These are phyloP conservation scores for Xerophyta viscosa DNA, from an alignment of 106 monocot species.

Conservation along the genomic window DNA sequence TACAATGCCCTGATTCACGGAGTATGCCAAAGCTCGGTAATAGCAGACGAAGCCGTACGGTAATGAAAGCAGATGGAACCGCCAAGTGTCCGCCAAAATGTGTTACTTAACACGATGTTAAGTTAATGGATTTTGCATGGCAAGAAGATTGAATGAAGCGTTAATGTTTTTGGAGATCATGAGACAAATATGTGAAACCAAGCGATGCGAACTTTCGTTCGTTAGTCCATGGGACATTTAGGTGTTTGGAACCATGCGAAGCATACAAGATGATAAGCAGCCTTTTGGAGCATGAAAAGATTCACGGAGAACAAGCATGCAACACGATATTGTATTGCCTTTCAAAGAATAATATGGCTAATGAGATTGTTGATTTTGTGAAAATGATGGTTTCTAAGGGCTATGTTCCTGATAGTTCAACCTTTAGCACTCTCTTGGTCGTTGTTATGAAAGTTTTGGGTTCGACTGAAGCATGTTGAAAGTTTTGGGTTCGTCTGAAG, in stretches of 20 bases:
- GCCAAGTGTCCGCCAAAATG: conserved; percentile 39
- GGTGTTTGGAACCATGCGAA: conserved; percentile 22
- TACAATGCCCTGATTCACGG: conserved; percentile 86
- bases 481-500: conserved; percentile 28
- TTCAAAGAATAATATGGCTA: conserved; percentile 51
- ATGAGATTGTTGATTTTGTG: conserved; percentile 42
- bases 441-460: conserved; percentile 37
- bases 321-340: conserved; percentile 57
- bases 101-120: conserved; percentile 85
- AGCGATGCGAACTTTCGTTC: conserved; percentile 66
- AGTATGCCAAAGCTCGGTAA: conserved; percentile 73
- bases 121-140: conserved; percentile 85
- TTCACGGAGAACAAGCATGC: conserved; percentile 20
- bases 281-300: conserved; percentile 31
- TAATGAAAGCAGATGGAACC: conserved; percentile 76
- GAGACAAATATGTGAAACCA: conserved; percentile 51
- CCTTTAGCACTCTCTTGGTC: conserved; percentile 38
- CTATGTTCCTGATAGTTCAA: conserved; percentile 34
- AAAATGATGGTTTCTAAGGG: conserved; percentile 27
- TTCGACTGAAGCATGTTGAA: too few species aligned
- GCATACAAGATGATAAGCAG: conserved; percentile 42
- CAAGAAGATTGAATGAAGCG: conserved; percentile 54
- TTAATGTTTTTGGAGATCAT: conserved; percentile 49
- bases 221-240: conserved; percentile 68
- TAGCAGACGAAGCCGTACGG: conserved; percentile 67